These are phyloP conservation scores for Ascoidea asiatica DNA, from an alignment of 805 yeast genomes.

Conservation along the genomic window DNA sequence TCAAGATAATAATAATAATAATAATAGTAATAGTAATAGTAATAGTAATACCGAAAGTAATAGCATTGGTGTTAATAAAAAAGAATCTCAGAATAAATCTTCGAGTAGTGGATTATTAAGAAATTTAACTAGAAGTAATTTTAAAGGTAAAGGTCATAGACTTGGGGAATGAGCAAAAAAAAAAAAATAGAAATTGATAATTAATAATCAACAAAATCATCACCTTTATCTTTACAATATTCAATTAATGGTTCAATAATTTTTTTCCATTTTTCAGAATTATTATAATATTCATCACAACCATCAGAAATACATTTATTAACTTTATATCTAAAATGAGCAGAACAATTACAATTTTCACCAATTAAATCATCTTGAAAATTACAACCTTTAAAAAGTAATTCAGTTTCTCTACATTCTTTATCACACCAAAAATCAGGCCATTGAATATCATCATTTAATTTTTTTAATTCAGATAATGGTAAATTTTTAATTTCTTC, in stretches of 20 bases:
- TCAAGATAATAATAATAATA: too few relatives aligned
- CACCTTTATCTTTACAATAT: constrained; percentile 9
- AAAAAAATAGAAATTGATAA: too few relatives aligned
- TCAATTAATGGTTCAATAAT: constrained; percentile 7
- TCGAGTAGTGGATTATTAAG: too few relatives aligned
- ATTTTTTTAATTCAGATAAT: background rate
- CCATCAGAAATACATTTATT: constrained; percentile 11
- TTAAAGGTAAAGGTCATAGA: background rate
- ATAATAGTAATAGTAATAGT: too few relatives aligned
- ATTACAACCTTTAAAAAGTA: constrained; percentile 10
- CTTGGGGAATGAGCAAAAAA: background rate
- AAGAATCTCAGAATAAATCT: background rate
- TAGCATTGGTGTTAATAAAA: too few relatives aligned
- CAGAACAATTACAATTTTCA: constrained; percentile 11
- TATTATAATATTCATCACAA: constrained; percentile 6
- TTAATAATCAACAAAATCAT: constrained; percentile 9
- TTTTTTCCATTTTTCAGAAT: constrained; percentile 6
- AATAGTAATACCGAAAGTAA: background rate
- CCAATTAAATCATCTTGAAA: constrained; percentile 9
- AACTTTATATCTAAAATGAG: constrained; percentile 10
- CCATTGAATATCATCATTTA: constrained; percentile 6
- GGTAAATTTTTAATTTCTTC: too few relatives aligned
- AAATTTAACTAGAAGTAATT: too few relatives aligned
- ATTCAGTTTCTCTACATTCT: constrained; percentile 9
- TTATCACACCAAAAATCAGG: constrained; percentile 11